phyloP scores from a whole-genome alignment of 768 basidiomycete genomes.

The Hortiboletus flavorubellus region DNA sequence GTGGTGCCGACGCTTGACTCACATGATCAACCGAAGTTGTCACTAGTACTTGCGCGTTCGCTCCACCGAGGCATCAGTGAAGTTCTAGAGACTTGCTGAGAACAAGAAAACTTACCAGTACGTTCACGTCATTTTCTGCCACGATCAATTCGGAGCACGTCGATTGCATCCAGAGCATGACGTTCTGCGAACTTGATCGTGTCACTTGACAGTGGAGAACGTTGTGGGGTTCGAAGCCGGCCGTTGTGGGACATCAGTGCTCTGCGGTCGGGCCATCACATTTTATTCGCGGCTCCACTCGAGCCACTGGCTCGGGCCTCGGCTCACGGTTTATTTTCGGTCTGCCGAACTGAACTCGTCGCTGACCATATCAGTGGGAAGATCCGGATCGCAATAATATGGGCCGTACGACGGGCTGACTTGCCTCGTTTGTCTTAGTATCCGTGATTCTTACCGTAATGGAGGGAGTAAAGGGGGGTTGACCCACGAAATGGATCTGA shows the following conservation, averaged over 20 bases:
- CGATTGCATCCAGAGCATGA: conserved; percentile 1
- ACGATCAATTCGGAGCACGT: conserved; percentile 8
- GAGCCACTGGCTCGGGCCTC: conserved; percentile 3
- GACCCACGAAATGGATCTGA: neutral
- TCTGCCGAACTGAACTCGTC: neutral
- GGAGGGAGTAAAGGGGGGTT: neutral
- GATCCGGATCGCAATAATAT: neutral
- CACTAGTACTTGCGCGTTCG: neutral
- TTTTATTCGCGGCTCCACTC: conserved; percentile 4
- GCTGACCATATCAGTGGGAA: neutral
- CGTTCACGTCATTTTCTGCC: conserved; percentile 1
- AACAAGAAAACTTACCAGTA: neutral
- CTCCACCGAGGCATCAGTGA: neutral
- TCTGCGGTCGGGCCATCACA: neutral
- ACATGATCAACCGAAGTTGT: neutral
- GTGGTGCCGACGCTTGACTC: conserved; percentile 2
- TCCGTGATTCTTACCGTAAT: conserved; percentile 8
- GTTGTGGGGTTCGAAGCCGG: conserved; percentile 23
- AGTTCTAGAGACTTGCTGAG: neutral
- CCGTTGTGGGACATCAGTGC: conserved; percentile 9
- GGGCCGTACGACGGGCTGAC: neutral
- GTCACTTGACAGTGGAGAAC: conserved; percentile 21
- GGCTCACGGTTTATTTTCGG: neutral
- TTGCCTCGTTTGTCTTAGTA: neutral
- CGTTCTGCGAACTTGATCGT: conserved; percentile 11